Base-by-base conservation (phyloP, 768 basidiomycete genomes). In the Daedaleopsis sinensis region DNA sequence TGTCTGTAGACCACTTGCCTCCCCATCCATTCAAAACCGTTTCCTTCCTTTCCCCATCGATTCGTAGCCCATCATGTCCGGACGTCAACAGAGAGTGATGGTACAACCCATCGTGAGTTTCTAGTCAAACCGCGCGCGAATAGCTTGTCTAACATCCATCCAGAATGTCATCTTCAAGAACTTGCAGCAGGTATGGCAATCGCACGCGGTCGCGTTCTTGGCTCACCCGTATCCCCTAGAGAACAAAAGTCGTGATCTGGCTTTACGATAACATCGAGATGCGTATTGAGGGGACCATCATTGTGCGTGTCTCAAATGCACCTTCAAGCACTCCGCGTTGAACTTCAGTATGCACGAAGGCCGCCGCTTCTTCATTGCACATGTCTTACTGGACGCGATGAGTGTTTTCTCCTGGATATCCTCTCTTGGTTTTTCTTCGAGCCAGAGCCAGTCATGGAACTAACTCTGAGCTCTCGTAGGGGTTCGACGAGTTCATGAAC, bases 401-500 rank as follows among this genome's bases (percentile, higher is more conserved):
- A 55, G 46, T 62, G 50, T 52, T 39, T 52, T 38, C 46, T 48
- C 38, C 52, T 61, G 19, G 63, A 39, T 52, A 18, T 65, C 43
- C 52, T 39, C 42, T 59, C 55, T 55, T 59, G 27, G 35, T 63
- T 19, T n/a, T 19, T 39, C 15, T 46, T 46, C 35, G 15, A 32
- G 48, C 11, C 36, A 13, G 21, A 51, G 11, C 10, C 7, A 32
- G 15, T 19, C 42, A 10, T 23, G 21, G 18, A 9, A 42, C 52
- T 23, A 3, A 53, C 7, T 21, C 38, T 15, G n/a, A 42, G 39
- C 6, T 5, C 7, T 10, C 21, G 8, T 46, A 98, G 96, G 96
- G 96, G 43, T 99, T 99, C 69, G 96, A 99, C 72, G 96, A 99
- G 75, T 99, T 98, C 78, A 99, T 99, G 96, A 99, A 99, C 72